phyloP scores from a whole-genome alignment of 2,329 filamentous ascomycete genomes.

The Colletotrichum salicis region DNA sequence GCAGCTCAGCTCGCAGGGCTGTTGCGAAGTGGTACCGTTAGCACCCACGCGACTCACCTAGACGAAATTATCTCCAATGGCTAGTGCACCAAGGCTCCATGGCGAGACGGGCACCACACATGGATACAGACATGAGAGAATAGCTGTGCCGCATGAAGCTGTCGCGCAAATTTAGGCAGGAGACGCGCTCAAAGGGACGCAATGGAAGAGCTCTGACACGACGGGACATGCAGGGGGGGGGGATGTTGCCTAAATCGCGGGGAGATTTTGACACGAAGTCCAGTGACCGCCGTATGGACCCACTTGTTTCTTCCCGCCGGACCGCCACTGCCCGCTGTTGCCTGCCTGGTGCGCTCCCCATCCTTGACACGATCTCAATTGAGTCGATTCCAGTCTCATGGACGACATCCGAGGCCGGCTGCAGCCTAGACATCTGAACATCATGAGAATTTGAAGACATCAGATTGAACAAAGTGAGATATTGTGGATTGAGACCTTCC shows the following conservation, averaged over 20 bases:
- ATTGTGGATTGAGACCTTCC: not conserved
- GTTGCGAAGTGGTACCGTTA: not conserved
- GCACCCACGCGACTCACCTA: too few species aligned
- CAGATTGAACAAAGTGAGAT: not conserved
- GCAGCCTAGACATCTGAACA: slow-evolving; percentile 11
- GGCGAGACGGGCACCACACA: not conserved
- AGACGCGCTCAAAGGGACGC: slow-evolving; percentile 22
- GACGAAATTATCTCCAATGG: not conserved
- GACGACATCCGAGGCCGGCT: not conserved
- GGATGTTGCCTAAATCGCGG: slow-evolving; percentile 33
- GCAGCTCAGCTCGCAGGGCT: not conserved
- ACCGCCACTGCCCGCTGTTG: slow-evolving; percentile 27
- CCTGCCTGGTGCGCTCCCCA: slow-evolving; percentile 17
- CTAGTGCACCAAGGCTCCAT: not conserved
- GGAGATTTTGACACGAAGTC: slow-evolving; percentile 30
- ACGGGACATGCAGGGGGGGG: slow-evolving; percentile 6
- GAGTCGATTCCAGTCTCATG: slow-evolving; percentile 1
- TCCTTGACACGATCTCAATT: slow-evolving; percentile 4
- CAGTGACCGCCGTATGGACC: slow-evolving; percentile 24
- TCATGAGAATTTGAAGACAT: not conserved
- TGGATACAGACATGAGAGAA: not conserved
- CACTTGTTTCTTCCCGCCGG: not conserved
- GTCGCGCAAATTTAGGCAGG: slow-evolving; percentile 7
- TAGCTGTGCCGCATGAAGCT: not conserved
- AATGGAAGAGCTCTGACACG: slow-evolving; percentile 5